Percentiles rank a stretch among this genome's conserved stretches.
These are phyloP conservation scores for Apostasia ramifera DNA, from an alignment of 106 monocot genomes.

Conservation along the genomic window DNA sequence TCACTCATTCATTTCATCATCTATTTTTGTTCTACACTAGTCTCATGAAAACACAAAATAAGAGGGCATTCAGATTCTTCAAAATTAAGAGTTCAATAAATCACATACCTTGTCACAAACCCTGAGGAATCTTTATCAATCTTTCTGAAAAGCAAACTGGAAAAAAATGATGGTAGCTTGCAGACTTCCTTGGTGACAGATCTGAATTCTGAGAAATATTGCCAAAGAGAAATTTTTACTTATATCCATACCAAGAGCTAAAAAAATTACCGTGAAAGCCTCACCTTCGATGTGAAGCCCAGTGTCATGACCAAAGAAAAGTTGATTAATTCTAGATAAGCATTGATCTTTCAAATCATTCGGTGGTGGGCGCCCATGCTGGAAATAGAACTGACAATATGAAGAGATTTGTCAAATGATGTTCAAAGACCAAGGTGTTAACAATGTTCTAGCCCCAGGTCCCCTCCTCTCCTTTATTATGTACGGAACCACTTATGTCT, in stretches of 20 bases:
- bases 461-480: no score
- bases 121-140: conserved; percentile 64
- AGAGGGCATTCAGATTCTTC: no score
- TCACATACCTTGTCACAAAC: conserved; percentile 54
- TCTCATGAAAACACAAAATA: no score
- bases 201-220: conserved; percentile 49
- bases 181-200: conserved; percentile 76
- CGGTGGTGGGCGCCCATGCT: conserved; percentile 75
- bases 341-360: conserved; percentile 74
- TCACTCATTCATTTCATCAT: no score
- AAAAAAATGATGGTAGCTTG: conserved; percentile 84
- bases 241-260: no score
- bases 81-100: neutral
- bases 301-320: conserved; percentile 68
- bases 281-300: conserved; percentile 82
- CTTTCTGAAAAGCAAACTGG: conserved; percentile 67
- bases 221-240: neutral
- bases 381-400: conserved; percentile 74
- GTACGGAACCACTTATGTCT: neutral
- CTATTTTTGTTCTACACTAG: no score
- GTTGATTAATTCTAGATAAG: conserved; percentile 62
- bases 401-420: conserved; percentile 1
- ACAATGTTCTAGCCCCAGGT: no score
- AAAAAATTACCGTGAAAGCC: neutral
- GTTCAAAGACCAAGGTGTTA: neutral